phyloP scores from a whole-genome alignment of 164 flowering plant genomes.

The Nymphaea colorata region DNA sequence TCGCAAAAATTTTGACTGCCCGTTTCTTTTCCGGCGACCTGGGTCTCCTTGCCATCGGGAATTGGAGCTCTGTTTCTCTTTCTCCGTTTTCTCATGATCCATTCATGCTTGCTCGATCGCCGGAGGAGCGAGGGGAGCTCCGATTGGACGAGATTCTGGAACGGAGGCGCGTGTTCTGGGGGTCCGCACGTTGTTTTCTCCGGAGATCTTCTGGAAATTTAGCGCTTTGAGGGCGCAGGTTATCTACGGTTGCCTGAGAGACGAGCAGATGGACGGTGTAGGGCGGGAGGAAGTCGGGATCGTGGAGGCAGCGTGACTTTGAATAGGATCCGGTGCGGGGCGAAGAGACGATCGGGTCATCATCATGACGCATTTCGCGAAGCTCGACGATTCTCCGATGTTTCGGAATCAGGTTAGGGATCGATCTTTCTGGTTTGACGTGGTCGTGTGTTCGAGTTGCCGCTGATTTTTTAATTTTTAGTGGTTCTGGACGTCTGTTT shows the following conservation, averaged over 20 bases:
- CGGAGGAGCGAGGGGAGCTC: background rate
- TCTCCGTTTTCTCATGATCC: no score
- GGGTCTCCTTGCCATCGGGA: no score
- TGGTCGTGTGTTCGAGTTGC: background rate
- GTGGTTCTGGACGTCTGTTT: background rate
- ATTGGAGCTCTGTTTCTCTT: no score
- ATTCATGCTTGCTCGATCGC: background rate
- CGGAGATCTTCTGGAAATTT: background rate
- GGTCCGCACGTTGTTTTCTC: background rate
- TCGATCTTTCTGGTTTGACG: background rate
- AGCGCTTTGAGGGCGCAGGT: background rate
- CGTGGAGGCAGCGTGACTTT: background rate
- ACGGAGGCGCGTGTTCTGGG: background rate
- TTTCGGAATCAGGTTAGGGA: slow-evolving; percentile 80
- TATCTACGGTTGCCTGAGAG: background rate
- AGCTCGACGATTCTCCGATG: slow-evolving; percentile 99
- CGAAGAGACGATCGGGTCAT: background rate
- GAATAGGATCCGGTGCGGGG: background rate
- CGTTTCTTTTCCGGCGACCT: no score
- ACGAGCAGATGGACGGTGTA: background rate
- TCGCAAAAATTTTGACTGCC: no score
- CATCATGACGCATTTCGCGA: slow-evolving; percentile 61
- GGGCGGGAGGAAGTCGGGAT: background rate
- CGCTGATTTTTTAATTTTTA: background rate
- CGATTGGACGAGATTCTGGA: background rate